Evolutionary conservation across 2,329 filamentous ascomycete species (phyloP).

Genomic region (Stagonosporopsis vannaccii): DNA sequence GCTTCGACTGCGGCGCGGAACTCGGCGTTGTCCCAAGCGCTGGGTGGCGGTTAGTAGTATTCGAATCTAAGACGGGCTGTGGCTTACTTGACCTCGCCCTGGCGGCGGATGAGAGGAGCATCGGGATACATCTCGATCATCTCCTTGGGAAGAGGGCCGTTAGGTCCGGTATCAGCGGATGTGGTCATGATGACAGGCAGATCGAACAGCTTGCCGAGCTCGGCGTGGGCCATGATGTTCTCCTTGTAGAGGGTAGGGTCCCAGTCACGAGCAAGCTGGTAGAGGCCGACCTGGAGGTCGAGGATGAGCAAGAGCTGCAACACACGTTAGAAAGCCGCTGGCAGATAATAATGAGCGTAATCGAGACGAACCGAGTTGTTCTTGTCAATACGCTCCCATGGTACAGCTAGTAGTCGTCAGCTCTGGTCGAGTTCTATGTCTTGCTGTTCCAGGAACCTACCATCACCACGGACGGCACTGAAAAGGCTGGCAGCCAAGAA

Average conservation of each 20-base stretch:
- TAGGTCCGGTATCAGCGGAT: slow-evolving; percentile 73
- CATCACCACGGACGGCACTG: slow-evolving; percentile 41
- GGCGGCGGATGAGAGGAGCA: slow-evolving; percentile 70
- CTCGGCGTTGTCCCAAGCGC: slow-evolving; percentile 75
- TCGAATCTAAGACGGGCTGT: too few relatives aligned
- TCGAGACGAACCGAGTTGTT: slow-evolving; percentile 47
- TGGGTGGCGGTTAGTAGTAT: slow-evolving; percentile 19
- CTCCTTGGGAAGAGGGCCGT: slow-evolving; percentile 74
- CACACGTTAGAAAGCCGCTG: not conserved
- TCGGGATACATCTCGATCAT: slow-evolving; percentile 72
- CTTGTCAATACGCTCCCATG: slow-evolving; percentile 53
- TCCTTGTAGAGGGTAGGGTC: slow-evolving; percentile 70
- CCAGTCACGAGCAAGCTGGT: slow-evolving; percentile 69
- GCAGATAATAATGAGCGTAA: not conserved
- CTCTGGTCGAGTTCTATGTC: not conserved
- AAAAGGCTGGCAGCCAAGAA: slow-evolving; percentile 38
- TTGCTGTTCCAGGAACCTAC: slow-evolving; percentile 20
- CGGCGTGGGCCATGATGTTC: slow-evolving; percentile 72
- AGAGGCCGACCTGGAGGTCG: slow-evolving; percentile 68
- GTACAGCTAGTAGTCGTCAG: slow-evolving; percentile 42
- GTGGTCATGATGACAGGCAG: slow-evolving; percentile 75
- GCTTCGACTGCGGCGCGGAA: slow-evolving; percentile 72
- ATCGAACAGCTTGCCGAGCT: slow-evolving; percentile 70
- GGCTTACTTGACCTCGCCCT: slow-evolving; percentile 71
- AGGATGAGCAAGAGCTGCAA: slow-evolving; percentile 63